These are phyloP conservation scores for Schwanniomyces pseudopolymorphus DNA, from an alignment of 805 yeast genomes.

Conservation along the genomic window DNA sequence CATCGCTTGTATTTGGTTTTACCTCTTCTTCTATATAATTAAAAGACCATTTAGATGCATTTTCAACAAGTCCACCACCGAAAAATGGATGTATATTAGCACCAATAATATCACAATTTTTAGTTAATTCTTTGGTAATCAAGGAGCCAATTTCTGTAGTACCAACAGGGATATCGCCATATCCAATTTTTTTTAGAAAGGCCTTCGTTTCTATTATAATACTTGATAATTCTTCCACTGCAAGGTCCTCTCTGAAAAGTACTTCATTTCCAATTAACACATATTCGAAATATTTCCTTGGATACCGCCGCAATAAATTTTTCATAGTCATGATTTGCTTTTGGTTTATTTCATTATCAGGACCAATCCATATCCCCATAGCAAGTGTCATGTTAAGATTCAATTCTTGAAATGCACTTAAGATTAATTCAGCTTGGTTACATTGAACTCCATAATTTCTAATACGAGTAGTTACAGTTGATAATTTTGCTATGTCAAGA, in stretches of 20 bases:
- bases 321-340: constrained; percentile 49
- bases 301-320: constrained; percentile 39
- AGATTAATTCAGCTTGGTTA: constrained; percentile 49
- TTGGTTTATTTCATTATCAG: constrained; percentile 42
- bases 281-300: constrained; percentile 47
- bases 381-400: constrained; percentile 56
- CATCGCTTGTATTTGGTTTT: constrained; percentile 31
- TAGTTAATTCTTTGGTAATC: constrained; percentile 37
- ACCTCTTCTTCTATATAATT: constrained; percentile 47
- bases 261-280: constrained; percentile 66
- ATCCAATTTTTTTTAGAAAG: constrained; percentile 31
- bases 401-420: constrained; percentile 52
- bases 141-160: constrained; percentile 59
- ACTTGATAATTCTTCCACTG: constrained; percentile 32
- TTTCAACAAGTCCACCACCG: constrained; percentile 50
- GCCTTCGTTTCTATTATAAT: constrained; percentile 44
- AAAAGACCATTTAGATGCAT: constrained; percentile 54
- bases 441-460: constrained; percentile 65
- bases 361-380: constrained; percentile 63
- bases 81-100: constrained; percentile 70
- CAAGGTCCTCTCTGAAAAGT: constrained; percentile 50
- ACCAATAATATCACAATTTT: constrained; percentile 55
- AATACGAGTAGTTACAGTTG: constrained; percentile 57
- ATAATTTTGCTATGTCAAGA: constrained; percentile 55
- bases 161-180: constrained; percentile 52